These are phyloP conservation scores for Mycosphaerelloides madeirae DNA, from an alignment of 2,329 filamentous ascomycete genomes.

Conservation along the genomic window DNA sequence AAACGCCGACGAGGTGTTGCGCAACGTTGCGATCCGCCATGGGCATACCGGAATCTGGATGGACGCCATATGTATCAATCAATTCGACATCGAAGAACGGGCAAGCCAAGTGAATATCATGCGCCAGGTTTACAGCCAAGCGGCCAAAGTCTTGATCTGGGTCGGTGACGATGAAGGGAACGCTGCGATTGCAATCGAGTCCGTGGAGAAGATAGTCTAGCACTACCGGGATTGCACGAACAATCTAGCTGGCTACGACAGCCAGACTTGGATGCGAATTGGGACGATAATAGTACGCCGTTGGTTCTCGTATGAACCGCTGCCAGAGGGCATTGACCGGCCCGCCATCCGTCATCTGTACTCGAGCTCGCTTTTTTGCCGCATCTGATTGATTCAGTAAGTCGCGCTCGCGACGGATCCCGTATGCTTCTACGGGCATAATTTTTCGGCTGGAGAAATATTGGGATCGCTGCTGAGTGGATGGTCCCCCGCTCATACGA, in stretches of 20 bases:
- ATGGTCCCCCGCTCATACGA: no score
- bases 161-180: neutral
- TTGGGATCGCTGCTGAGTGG: no score
- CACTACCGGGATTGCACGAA: neutral
- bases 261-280: neutral
- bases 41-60: constrained; percentile 1
- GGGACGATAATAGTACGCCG: no score
- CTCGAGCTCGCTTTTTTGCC: no score
- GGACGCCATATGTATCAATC: constrained; percentile 9
- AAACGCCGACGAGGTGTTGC: neutral
- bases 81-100: constrained; percentile 2
- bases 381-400: no score
- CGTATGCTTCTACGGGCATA: no score
- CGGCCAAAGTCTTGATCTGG: neutral
- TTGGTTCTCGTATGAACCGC: no score
- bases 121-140: constrained; percentile 5
- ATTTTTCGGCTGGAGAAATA: no score
- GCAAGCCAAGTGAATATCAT: constrained; percentile 5
- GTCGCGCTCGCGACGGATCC: no score
- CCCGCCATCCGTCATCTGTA: no score
- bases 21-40: neutral
- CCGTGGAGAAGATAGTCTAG: neutral
- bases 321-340: no score
- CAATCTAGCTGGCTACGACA: neutral
- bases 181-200: neutral